A percentile compares a stretch with the other conserved stretches of the same genome.
phyloP scores from a whole-genome alignment of 2,329 filamentous ascomycete species.

The Chrysosporium keratinophilum region DNA sequence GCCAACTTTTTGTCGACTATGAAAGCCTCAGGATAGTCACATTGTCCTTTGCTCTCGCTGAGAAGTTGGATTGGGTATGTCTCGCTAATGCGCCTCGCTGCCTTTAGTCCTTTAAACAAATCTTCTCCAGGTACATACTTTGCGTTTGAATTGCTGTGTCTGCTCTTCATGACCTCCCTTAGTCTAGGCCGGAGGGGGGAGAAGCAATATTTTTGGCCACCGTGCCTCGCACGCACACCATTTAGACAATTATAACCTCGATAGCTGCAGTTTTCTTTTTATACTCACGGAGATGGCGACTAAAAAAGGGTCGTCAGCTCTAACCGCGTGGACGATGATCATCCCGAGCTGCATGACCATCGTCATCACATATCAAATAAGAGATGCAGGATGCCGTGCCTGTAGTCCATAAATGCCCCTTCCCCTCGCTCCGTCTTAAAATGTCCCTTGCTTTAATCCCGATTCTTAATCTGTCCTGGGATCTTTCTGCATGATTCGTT shows the following conservation, averaged over 20 bases:
- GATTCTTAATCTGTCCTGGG: slow-evolving; percentile 4
- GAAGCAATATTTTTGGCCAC: background rate
- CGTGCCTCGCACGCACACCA: background rate
- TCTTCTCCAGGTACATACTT: background rate
- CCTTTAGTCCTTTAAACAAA: background rate
- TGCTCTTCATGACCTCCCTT: background rate
- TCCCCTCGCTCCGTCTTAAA: background rate
- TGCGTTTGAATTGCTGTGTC: background rate
- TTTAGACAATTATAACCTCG: background rate
- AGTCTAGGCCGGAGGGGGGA: background rate
- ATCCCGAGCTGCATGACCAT: slow-evolving; percentile 37
- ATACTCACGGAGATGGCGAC: background rate
- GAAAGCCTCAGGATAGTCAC: slow-evolving; percentile 5
- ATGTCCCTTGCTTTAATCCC: slow-evolving; percentile 6
- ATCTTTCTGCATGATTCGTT: slow-evolving; percentile 9
- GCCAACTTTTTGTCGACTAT: slow-evolving; percentile 3
- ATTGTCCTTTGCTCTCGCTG: slow-evolving; percentile 1
- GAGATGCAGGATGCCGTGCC: slow-evolving; percentile 30
- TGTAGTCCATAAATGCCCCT: slow-evolving; percentile 26
- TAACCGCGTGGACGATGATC: slow-evolving; percentile 33
- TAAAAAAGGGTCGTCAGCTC: slow-evolving; percentile 8
- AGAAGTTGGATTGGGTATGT: background rate
- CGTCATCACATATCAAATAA: slow-evolving; percentile 37
- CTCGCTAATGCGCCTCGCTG: background rate
- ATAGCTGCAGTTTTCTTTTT: background rate